A percentile compares a stretch with the other conserved stretches of the same genome.
phyloP scores from a whole-genome alignment of 2,329 filamentous ascomycete species.

The Paecilomyces sp. region DNA sequence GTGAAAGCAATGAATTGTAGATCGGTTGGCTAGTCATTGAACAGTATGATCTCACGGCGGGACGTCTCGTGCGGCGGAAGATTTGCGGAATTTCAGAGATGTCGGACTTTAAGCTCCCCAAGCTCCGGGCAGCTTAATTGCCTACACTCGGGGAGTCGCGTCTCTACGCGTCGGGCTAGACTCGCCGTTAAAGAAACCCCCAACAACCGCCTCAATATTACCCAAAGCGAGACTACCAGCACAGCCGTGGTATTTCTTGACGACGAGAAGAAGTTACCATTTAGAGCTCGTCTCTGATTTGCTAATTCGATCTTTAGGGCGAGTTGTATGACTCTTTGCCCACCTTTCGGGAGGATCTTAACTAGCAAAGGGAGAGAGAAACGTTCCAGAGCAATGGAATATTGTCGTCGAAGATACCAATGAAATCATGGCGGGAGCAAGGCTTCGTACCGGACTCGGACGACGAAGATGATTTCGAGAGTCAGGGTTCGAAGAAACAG shows the following conservation, averaged over 20 bases:
- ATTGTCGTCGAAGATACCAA: constrained; percentile 27
- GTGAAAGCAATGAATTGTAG: not conserved
- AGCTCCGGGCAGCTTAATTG: constrained; percentile 9
- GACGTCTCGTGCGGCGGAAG: not conserved
- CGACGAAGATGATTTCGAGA: constrained; percentile 36
- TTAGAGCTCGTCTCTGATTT: not conserved
- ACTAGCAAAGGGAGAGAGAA: constrained; percentile 15
- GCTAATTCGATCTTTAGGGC: not conserved
- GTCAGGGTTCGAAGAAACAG: constrained; percentile 15
- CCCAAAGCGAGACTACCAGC: not conserved
- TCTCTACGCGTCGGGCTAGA: constrained; percentile 18
- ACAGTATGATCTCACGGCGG: not conserved
- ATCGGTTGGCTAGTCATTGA: not conserved
- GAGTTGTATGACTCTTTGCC: not conserved
- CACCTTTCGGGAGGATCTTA: not conserved
- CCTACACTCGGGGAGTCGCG: constrained; percentile 11
- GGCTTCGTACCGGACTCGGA: constrained; percentile 48
- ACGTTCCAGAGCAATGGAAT: constrained; percentile 27
- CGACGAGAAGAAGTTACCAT: not conserved
- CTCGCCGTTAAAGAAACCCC: not conserved
- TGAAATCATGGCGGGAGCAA: constrained; percentile 44
- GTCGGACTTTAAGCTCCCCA: constrained; percentile 6
- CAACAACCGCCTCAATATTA: not conserved
- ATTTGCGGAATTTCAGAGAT: constrained; percentile 9
- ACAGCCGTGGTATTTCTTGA: not conserved